phyloP scores from a whole-genome alignment of 2,329 filamentous ascomycete genomes.

The Alternaria incomplexa region DNA sequence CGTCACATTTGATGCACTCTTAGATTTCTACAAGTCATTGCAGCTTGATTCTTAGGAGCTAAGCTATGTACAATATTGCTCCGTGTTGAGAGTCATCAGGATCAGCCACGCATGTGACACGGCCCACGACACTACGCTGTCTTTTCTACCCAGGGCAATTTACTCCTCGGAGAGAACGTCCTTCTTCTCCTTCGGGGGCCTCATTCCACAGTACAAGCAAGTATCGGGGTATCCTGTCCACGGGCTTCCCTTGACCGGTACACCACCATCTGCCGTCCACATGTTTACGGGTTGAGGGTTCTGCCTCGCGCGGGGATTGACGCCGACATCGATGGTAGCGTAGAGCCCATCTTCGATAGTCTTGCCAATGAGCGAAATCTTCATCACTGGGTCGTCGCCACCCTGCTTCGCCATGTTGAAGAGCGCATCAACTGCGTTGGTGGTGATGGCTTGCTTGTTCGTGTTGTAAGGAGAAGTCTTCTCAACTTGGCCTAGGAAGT shows the following conservation, averaged over 20 bases:
- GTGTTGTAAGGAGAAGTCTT: conserved; percentile 53
- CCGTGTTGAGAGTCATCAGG: background rate
- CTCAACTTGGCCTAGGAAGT: conserved; percentile 61
- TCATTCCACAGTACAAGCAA: conserved; percentile 26
- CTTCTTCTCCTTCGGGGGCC: conserved; percentile 24
- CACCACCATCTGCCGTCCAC: conserved; percentile 37
- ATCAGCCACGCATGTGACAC: background rate
- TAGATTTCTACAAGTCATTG: background rate
- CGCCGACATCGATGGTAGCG: conserved; percentile 41
- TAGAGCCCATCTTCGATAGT: conserved; percentile 40
- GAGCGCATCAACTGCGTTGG: conserved; percentile 60
- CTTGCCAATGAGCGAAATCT: conserved; percentile 63
- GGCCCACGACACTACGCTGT: background rate
- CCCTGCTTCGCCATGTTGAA: conserved; percentile 56
- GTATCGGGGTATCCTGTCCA: conserved; percentile 40
- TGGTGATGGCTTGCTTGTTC: conserved; percentile 53
- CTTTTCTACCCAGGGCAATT: background rate
- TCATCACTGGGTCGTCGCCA: conserved; percentile 61
- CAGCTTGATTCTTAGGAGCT: background rate
- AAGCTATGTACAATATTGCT: background rate
- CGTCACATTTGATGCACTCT: background rate
- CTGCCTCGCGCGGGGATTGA: conserved; percentile 35
- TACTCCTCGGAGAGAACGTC: conserved; percentile 2
- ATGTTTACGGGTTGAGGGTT: conserved; percentile 37
- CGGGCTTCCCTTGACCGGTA: conserved; percentile 29